Evolutionary conservation across 306 rosid genomes (phyloP), one percentile per base, ranked within the genome.

Genomic region (Acmispon strigosus): DNA sequence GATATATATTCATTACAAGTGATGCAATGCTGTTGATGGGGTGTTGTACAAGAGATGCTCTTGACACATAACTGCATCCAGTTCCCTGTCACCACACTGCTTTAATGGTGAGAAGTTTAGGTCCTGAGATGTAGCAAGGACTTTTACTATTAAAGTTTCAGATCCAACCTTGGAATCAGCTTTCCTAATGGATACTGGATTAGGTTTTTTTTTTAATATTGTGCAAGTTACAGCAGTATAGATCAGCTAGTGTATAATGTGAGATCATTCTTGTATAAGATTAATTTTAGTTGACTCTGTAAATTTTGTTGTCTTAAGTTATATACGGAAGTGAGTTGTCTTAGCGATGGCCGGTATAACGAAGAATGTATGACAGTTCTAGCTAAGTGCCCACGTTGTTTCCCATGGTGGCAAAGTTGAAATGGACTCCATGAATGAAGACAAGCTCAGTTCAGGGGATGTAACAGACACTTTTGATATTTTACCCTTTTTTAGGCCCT

Each of bases 211-310:
- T 4, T 27, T n/a, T 27, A 6, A 37, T 18, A 47, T 69, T 76
- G 61, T 61, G 53, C 73, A 8, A 39, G 69, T 43, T 39, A 75
- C 72, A 78, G 50, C 72, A 52, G 69, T 57, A 43, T 61, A 78
- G 71, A 75, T 15, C 45, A 50, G 65, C 51, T 63, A 62, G 81
- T 75, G 73, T 65, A 70, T 70, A 7, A 78, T 58, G 57, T 62
- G 78, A 22, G n/a, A 60, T 66, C 37, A 51, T 72, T 61, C 64
- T 43, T 22, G 15, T 66, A 27, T 69, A 50, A 50, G 62, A 65
- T 78, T 70, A 44, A 8, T 16, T 73, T 71, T 11, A 15, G 63
- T 66, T 71, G 10, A 18, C 51, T 6, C 45, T 75, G 76, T 78
- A 79, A 75, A 75, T 62, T 18, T 24, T 64, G 66, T 42, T 52